Evolutionary conservation across 2,329 filamentous ascomycete species (phyloP).

Genomic region (Dothideomycetes sp.): DNA sequence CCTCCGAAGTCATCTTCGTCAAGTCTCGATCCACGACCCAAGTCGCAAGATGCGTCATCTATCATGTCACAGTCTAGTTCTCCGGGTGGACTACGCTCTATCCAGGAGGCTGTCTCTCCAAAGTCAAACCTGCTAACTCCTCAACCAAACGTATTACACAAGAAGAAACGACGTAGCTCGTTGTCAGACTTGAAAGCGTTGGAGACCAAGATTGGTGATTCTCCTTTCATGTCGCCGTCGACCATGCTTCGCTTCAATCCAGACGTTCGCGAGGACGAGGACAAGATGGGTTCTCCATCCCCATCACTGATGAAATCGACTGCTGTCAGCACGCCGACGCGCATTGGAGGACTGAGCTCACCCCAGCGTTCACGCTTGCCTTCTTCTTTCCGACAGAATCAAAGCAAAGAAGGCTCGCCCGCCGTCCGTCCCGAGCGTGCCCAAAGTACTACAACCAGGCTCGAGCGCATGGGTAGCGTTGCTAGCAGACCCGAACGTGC

Average conservation of each 20-base stretch:
- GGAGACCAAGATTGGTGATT: slow-evolving; percentile 33
- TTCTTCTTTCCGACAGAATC: slow-evolving; percentile 21
- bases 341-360: slow-evolving; percentile 20
- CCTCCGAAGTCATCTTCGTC: slow-evolving; percentile 1
- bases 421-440: too few relatives aligned
- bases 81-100: background rate
- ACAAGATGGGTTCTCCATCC: slow-evolving; percentile 1
- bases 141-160: too few relatives aligned
- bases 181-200: slow-evolving; percentile 71
- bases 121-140: too few relatives aligned
- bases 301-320: slow-evolving; percentile 5
- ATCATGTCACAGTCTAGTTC: too few relatives aligned
- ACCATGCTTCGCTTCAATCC: slow-evolving; percentile 3
- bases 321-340: background rate
- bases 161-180: slow-evolving; percentile 81
- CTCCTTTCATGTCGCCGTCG: slow-evolving; percentile 7
- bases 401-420: slow-evolving; percentile 35
- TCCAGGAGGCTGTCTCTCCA: background rate
- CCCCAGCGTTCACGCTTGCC: slow-evolving; percentile 25
- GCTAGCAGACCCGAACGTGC: background rate
- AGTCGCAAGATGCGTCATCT: slow-evolving; percentile 7
- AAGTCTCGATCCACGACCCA: too few relatives aligned
- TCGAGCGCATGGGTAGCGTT: background rate
- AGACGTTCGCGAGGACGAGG: background rate
- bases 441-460: background rate